These are phyloP conservation scores for Hygrophorus pudorinus DNA, from an alignment of 768 basidiomycete species.

Conservation along the genomic window DNA sequence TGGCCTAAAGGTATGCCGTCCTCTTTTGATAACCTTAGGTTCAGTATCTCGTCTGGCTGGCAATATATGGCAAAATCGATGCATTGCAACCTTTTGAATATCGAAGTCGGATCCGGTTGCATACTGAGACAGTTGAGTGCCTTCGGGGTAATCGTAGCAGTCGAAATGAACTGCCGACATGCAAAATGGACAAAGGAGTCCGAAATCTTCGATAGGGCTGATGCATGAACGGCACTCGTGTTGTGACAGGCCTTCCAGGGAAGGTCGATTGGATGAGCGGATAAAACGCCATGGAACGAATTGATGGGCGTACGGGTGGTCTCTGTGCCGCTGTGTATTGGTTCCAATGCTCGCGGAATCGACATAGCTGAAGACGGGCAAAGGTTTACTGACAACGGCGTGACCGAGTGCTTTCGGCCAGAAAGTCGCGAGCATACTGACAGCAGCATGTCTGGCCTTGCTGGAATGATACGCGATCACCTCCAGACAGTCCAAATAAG, in stretches of 20 bases:
- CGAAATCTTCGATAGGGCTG: constrained; percentile 51
- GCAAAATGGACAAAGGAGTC: constrained; percentile 63
- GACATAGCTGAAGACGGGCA: constrained; percentile 28
- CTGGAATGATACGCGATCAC: constrained; percentile 58
- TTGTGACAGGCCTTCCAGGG: constrained; percentile 24
- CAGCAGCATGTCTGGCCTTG: constrained; percentile 42
- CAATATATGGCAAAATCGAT: constrained; percentile 47
- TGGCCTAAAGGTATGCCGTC: constrained; percentile 41
- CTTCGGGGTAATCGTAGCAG: constrained; percentile 67
- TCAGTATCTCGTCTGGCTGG: constrained; percentile 18
- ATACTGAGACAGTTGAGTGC: constrained; percentile 50
- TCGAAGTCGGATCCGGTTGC: constrained; percentile 30
- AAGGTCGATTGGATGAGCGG: constrained; percentile 13
- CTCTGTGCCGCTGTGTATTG: constrained; percentile 9
- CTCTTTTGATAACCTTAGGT: constrained; percentile 14
- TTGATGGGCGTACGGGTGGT: constrained; percentile 45
- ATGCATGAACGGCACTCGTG: constrained; percentile 49
- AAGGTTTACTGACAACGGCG: constrained; percentile 43
- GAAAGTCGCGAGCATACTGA: constrained; percentile 44
- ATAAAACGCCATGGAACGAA: constrained; percentile 60
- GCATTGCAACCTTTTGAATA: constrained; percentile 49
- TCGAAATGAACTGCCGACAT: constrained; percentile 63
- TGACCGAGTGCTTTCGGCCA: constrained; percentile 71
- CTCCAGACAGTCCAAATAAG: constrained; percentile 62
- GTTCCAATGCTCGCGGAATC: constrained; percentile 10